phyloP scores from a whole-genome alignment of 2,329 filamentous ascomycete species.

The Penicillium sp. region DNA sequence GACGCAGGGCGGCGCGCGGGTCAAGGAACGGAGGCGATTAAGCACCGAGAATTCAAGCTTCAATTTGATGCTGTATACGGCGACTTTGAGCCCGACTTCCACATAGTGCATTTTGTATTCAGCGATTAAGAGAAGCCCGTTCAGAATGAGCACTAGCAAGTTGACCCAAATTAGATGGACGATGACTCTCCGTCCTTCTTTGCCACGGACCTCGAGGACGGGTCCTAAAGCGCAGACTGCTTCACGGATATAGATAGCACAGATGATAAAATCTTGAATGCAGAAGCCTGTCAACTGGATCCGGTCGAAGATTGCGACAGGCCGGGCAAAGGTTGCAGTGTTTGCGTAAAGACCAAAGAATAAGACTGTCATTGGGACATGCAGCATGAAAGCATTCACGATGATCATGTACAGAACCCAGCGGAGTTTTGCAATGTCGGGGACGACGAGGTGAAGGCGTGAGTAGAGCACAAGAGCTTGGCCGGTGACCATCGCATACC shows the following conservation, averaged over 20 bases:
- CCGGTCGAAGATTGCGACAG: constrained; percentile 38
- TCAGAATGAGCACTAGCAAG: constrained; percentile 36
- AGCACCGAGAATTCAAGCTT: constrained; percentile 42
- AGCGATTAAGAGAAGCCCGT: constrained; percentile 28
- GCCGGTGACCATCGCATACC: constrained; percentile 40
- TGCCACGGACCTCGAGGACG: constrained; percentile 39
- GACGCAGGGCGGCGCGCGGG: constrained; percentile 8
- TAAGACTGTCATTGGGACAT: constrained; percentile 37
- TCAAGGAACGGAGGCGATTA: constrained; percentile 32
- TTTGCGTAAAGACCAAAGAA: constrained; percentile 25
- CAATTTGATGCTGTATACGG: constrained; percentile 40
- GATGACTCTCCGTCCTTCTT: constrained; percentile 35
- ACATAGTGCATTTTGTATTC: constrained; percentile 34
- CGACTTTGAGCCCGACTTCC: constrained; percentile 32
- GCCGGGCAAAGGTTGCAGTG: neutral
- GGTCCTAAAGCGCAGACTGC: constrained; percentile 33
- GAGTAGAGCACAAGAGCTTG: constrained; percentile 43
- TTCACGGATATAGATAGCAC: constrained; percentile 46
- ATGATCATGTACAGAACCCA: constrained; percentile 40
- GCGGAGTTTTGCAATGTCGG: constrained; percentile 26
- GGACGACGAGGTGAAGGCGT: constrained; percentile 38
- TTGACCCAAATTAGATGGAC: constrained; percentile 42
- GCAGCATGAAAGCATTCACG: constrained; percentile 31
- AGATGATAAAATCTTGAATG: constrained; percentile 48
- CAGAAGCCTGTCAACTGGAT: constrained; percentile 48